phyloP scores from a whole-genome alignment of 257 asterid species.

The Anisodus tanguticus region DNA sequence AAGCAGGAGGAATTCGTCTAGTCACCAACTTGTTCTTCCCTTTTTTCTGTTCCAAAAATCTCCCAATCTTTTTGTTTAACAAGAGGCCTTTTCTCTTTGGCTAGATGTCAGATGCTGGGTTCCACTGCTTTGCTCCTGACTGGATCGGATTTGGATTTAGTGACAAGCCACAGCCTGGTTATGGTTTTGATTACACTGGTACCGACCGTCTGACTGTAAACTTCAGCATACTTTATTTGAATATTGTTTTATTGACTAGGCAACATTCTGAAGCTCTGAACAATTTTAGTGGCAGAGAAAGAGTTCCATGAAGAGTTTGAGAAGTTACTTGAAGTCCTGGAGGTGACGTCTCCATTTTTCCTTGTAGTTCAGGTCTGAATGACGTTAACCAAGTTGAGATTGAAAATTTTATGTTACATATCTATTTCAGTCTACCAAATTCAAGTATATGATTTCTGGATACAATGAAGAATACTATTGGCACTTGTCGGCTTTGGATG shows the following conservation, averaged over 20 bases:
- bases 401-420: neutral
- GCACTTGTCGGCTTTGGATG: neutral
- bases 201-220: conserved; percentile 23
- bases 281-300: conserved; percentile 61
- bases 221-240: neutral
- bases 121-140: conserved; percentile 95
- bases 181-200: conserved; percentile 95
- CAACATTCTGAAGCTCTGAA: conserved; percentile 36
- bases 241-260: conserved; percentile 21
- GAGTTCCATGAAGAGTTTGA: conserved; percentile 95
- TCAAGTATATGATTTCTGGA: too few relatives aligned
- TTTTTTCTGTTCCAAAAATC: neutral
- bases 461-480: neutral
- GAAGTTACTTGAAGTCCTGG: conserved; percentile 77
- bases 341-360: conserved; percentile 68
- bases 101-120: conserved; percentile 89
- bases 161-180: conserved; percentile 95
- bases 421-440: neutral
- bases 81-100: conserved; percentile 31
- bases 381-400: neutral
- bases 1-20: conserved; percentile 13
- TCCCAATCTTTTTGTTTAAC: conserved; percentile 20
- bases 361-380: conserved; percentile 89
- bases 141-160: conserved; percentile 99
- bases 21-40: neutral